These are phyloP conservation scores for Pseudogymnoascus sp. DNA, from an alignment of 2,329 filamentous ascomycete genomes.

Conservation along the genomic window DNA sequence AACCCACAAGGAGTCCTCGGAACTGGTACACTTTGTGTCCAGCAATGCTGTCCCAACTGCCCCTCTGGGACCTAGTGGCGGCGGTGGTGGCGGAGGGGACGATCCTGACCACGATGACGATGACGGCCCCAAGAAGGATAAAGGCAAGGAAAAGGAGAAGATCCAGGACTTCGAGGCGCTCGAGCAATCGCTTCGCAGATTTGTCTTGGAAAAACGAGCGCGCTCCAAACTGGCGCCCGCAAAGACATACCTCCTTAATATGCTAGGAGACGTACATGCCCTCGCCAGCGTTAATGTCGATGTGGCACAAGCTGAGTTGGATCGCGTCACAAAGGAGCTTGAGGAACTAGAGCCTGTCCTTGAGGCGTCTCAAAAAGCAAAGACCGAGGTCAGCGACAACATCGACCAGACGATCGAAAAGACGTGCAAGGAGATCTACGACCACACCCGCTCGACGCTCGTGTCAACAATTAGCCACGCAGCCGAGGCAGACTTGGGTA, in stretches of 20 bases:
- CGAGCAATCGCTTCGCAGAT: conserved; percentile 80
- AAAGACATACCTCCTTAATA: conserved; percentile 89
- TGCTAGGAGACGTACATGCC: conserved; percentile 76
- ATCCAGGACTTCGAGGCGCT: conserved; percentile 82
- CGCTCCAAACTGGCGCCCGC: conserved; percentile 92
- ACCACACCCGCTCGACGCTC: conserved; percentile 69
- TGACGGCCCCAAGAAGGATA: conserved; percentile 52
- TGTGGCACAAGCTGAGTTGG: conserved; percentile 75
- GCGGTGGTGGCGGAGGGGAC: conserved; percentile 45
- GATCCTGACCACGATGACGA: conserved; percentile 36
- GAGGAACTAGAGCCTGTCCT: conserved; percentile 76
- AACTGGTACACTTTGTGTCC: conserved; percentile 95
- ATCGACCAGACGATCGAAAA: conserved; percentile 77
- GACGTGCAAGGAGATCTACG: conserved; percentile 78
- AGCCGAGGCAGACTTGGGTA: conserved; percentile 68
- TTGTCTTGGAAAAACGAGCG: conserved; percentile 91
- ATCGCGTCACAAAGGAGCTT: conserved; percentile 74
- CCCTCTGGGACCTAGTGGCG: conserved; percentile 48
- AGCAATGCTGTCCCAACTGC: conserved; percentile 85
- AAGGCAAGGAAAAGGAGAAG: conserved; percentile 84
- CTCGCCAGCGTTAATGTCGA: conserved; percentile 82
- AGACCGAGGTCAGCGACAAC: conserved; percentile 69
- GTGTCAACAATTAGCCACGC: conserved; percentile 67
- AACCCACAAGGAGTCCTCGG: conserved; percentile 84
- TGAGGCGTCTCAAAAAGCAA: conserved; percentile 74